phyloP scores from a whole-genome alignment of 176 grass and related monocot genomes.

The Eremochloa ophiuroides region DNA sequence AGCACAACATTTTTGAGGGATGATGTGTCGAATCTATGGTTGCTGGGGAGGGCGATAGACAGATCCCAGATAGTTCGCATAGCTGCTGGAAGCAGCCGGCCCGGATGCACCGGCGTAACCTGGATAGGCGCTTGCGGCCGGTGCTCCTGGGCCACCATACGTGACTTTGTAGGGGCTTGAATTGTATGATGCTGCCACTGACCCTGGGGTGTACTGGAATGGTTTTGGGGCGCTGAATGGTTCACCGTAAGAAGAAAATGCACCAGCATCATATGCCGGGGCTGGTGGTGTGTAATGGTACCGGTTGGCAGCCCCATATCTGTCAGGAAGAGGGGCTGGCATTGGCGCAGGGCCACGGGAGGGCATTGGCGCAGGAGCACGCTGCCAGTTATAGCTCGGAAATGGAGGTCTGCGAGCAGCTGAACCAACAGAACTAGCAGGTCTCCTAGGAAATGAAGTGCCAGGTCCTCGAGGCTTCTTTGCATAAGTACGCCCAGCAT shows the following conservation, averaged over 20 bases:
- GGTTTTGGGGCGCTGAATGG: constrained; percentile 23
- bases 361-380: constrained; percentile 27
- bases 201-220: constrained; percentile 37
- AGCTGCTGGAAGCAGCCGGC: constrained; percentile 33
- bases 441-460: constrained; percentile 29
- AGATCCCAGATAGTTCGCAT: constrained; percentile 34
- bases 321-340: constrained; percentile 28
- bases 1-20: background rate
- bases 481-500: constrained; percentile 22
- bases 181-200: constrained; percentile 35
- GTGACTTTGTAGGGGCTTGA: constrained; percentile 26
- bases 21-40: constrained; percentile 27
- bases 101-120: constrained; percentile 3
- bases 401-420: constrained; percentile 38
- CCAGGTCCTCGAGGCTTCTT: constrained; percentile 43
- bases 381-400: constrained; percentile 37
- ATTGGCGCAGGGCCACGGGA: constrained; percentile 38
- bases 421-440: constrained; percentile 16
- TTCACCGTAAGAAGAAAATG: constrained; percentile 32
- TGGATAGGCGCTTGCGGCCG: constrained; percentile 11
- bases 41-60: constrained; percentile 37
- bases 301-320: constrained; percentile 22
- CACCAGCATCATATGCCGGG: constrained; percentile 20
- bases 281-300: constrained; percentile 36
- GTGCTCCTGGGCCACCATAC: constrained; percentile 18